Conservation (phyloP, 192 early-diverging fungal genomes). For the Entophlyctis luteolus region DNA sequence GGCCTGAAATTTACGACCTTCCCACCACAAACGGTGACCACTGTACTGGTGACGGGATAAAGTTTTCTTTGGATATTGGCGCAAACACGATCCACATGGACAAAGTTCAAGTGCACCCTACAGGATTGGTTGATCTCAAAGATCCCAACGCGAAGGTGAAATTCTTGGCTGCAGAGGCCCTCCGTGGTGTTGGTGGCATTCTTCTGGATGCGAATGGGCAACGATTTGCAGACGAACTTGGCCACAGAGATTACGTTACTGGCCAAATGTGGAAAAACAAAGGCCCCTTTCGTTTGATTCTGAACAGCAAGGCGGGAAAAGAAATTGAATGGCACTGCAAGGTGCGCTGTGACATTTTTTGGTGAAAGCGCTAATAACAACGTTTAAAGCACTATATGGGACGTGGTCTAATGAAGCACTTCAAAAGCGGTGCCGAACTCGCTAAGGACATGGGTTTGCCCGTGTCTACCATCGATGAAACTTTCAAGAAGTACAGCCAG, state of each 20-base stretch:
- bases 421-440: slow-evolving; percentile 68
- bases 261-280: slow-evolving; percentile 83
- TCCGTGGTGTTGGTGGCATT: slow-evolving; percentile 89
- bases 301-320: slow-evolving; percentile 79
- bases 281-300: slow-evolving; percentile 76
- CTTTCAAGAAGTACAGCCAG: slow-evolving; percentile 52
- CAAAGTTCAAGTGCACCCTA: slow-evolving; percentile 97
- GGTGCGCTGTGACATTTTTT: not conserved
- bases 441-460: slow-evolving; percentile 70
- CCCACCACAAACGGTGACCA: slow-evolving; percentile 94
- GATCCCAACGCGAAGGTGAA: slow-evolving; percentile 87
- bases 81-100: slow-evolving; percentile 90
- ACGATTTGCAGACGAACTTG: slow-evolving; percentile 90
- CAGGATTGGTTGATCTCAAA: slow-evolving; percentile 85
- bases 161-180: slow-evolving; percentile 93
- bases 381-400: slow-evolving; percentile 69
- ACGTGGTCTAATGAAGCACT: slow-evolving; percentile 83
- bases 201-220: slow-evolving; percentile 74
- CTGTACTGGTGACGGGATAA: slow-evolving; percentile 92
- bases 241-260: slow-evolving; percentile 90
- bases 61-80: slow-evolving; percentile 74
- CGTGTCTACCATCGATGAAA: slow-evolving; percentile 12
- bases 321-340: slow-evolving; percentile 93
- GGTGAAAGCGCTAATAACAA: not conserved
- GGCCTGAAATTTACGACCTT: slow-evolving; percentile 54